Evolutionary conservation across 2,329 filamentous ascomycete species (phyloP).

Genomic region (Metarhizium guizhouense): DNA sequence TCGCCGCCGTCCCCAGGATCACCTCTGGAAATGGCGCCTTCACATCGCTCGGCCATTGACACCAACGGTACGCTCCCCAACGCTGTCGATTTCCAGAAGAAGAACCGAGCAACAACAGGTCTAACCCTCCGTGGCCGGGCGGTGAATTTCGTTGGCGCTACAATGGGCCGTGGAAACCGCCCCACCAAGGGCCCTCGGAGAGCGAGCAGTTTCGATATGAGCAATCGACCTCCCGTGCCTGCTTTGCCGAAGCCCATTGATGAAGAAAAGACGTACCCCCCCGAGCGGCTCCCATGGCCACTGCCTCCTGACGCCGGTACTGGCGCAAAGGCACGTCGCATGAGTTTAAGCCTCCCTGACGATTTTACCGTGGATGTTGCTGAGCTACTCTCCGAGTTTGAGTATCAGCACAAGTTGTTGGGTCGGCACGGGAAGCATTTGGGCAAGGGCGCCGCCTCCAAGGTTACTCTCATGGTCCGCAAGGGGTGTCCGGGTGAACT

Average conservation of each 20-base stretch:
- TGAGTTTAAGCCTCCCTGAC: conserved; percentile 66
- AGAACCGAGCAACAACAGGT: conserved; percentile 42
- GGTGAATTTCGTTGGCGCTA: conserved; percentile 36
- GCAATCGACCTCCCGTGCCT: conserved; percentile 19
- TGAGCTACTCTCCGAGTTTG: conserved; percentile 61
- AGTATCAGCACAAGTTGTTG: conserved; percentile 60
- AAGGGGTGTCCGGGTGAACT: conserved; percentile 57
- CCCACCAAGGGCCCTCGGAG: conserved; percentile 21
- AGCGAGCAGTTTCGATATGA: conserved; percentile 41
- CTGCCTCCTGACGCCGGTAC: conserved; percentile 60
- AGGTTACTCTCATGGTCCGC: conserved; percentile 70
- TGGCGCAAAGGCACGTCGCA: conserved; percentile 67
- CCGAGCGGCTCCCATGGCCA: conserved; percentile 44
- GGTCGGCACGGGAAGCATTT: conserved; percentile 66
- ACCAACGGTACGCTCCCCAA: conserved; percentile 27
- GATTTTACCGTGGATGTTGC: conserved; percentile 64
- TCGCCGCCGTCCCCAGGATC: conserved; percentile 42
- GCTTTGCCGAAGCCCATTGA: conserved; percentile 10
- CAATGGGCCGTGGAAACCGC: conserved; percentile 14
- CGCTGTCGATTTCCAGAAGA: conserved; percentile 38
- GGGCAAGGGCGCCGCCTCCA: conserved; percentile 75
- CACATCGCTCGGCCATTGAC: conserved; percentile 12
- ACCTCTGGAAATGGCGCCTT: conserved; percentile 31
- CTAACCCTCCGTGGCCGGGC: conserved; percentile 37
- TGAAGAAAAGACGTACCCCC: conserved; percentile 21